These are phyloP conservation scores for Austroboletus eburneus DNA, from an alignment of 768 basidiomycete species.

Conservation along the genomic window DNA sequence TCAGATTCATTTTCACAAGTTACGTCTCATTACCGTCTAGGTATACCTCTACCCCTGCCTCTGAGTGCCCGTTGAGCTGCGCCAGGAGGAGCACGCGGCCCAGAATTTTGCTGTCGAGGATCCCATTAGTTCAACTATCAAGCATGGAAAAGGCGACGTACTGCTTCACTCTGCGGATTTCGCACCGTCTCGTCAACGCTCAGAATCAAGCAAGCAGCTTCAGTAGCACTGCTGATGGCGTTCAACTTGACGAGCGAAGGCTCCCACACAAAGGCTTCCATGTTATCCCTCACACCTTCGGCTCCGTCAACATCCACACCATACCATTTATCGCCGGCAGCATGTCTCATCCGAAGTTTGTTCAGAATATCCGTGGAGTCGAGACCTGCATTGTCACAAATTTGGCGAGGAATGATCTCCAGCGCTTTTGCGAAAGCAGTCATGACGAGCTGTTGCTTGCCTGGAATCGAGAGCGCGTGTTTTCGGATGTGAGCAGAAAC, in stretches of 20 bases:
- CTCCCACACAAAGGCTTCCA: constrained; percentile 99
- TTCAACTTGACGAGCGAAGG: constrained; percentile 94
- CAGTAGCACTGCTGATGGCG: constrained; percentile 91
- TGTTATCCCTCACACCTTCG: constrained; percentile 89
- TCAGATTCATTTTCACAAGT: constrained; percentile 12
- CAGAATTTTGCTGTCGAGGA: constrained; percentile 58
- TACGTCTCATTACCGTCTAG: constrained; percentile 47
- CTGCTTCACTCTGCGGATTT: constrained; percentile 91
- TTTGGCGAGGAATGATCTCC: constrained; percentile 96
- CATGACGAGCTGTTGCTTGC: constrained; percentile 92
- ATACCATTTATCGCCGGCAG: constrained; percentile 81
- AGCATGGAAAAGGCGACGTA: constrained; percentile 37
- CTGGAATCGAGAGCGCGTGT: constrained; percentile 87
- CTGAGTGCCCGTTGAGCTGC: constrained; percentile 80
- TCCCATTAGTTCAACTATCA: constrained; percentile 15
- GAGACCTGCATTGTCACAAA: constrained; percentile 96
- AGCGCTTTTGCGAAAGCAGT: constrained; percentile 95
- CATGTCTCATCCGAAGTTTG: constrained; percentile 96
- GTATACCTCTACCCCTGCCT: constrained; percentile 82
- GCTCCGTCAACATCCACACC: constrained; percentile 92
- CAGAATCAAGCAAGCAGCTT: constrained; percentile 93
- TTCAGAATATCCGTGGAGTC: constrained; percentile 98
- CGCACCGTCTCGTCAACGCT: constrained; percentile 97
- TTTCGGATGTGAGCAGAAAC: constrained; percentile 91
- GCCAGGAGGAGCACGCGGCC: constrained; percentile 92